phyloP scores from a whole-genome alignment of 179 eudicot genomes.

The Beta macrorhiza region DNA sequence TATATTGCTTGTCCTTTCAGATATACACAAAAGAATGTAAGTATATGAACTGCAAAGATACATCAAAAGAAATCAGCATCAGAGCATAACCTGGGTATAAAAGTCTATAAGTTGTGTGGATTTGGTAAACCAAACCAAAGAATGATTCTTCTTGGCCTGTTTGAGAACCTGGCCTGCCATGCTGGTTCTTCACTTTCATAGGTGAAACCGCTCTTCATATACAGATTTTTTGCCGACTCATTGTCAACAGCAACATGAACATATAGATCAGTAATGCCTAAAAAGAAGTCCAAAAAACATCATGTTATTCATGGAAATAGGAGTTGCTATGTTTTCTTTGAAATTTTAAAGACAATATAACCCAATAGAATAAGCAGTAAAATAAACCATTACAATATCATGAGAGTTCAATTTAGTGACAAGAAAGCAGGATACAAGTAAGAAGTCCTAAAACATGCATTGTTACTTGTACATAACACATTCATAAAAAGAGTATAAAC shows the following conservation, averaged over 20 bases:
- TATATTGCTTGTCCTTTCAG: neutral
- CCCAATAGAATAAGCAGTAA: neutral
- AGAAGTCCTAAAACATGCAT: neutral
- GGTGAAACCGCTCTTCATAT: constrained; percentile 76
- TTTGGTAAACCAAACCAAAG: constrained; percentile 74
- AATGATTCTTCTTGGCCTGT: constrained; percentile 79
- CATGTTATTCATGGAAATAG: neutral
- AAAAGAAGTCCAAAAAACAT: neutral
- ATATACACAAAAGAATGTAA: neutral
- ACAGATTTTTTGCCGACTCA: constrained; percentile 72
- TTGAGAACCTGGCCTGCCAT: constrained; percentile 73
- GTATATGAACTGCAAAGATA: constrained; percentile 9
- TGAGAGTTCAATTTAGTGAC: neutral
- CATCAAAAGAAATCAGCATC: constrained; percentile 1
- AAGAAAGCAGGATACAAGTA: neutral
- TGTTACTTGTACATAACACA: neutral
- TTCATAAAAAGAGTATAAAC: too few relatives aligned
- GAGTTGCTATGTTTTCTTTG: neutral
- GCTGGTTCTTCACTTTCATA: constrained; percentile 82
- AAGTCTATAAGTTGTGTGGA: constrained; percentile 40
- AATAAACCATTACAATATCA: neutral
- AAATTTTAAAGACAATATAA: neutral
- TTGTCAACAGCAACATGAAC: constrained; percentile 89
- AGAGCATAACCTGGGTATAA: neutral
- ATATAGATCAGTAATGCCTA: constrained; percentile 51